Conservation (phyloP, 2,329 filamentous ascomycete genomes). For the Cladosporium sphaerospermum region DNA sequence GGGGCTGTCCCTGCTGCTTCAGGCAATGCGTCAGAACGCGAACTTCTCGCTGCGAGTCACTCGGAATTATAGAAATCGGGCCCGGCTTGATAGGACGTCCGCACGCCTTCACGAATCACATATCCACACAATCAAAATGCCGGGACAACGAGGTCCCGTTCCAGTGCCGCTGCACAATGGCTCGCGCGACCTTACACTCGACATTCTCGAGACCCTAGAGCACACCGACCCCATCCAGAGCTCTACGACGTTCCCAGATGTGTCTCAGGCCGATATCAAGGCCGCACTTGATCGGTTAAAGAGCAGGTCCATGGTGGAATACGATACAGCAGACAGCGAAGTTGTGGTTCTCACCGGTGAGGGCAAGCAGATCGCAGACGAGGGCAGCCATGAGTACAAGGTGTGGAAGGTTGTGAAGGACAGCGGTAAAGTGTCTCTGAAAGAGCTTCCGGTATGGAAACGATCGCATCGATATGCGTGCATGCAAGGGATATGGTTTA, state of each 20-base stretch:
- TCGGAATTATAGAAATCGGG: too few species aligned
- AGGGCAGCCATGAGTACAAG: constrained; percentile 47
- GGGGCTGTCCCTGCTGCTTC: too few species aligned
- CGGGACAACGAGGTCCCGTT: constrained; percentile 43
- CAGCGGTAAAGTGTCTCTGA: constrained; percentile 39
- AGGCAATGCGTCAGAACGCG: too few species aligned
- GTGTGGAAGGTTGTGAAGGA: constrained; percentile 45
- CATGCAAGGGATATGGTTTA: not conserved
- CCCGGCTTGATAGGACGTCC: too few species aligned
- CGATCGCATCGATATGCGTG: not conserved
- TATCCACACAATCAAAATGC: constrained; percentile 28
- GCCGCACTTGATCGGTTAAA: constrained; percentile 78
- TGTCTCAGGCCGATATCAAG: constrained; percentile 56
- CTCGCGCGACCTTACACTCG: constrained; percentile 58
- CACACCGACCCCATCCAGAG: constrained; percentile 30
- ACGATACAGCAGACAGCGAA: constrained; percentile 76
- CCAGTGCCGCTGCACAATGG: constrained; percentile 37
- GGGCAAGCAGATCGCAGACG: constrained; percentile 64
- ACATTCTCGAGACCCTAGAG: constrained; percentile 67
- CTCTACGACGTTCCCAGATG: constrained; percentile 27
- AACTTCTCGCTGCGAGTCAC: too few species aligned
- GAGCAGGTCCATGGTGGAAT: constrained; percentile 79
- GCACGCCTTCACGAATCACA: too few species aligned
- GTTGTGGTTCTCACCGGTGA: constrained; percentile 70
- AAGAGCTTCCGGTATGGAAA: constrained; percentile 40